Base-by-base conservation (phyloP, 2,329 filamentous ascomycete genomes). In the Raffaelea arxii region DNA sequence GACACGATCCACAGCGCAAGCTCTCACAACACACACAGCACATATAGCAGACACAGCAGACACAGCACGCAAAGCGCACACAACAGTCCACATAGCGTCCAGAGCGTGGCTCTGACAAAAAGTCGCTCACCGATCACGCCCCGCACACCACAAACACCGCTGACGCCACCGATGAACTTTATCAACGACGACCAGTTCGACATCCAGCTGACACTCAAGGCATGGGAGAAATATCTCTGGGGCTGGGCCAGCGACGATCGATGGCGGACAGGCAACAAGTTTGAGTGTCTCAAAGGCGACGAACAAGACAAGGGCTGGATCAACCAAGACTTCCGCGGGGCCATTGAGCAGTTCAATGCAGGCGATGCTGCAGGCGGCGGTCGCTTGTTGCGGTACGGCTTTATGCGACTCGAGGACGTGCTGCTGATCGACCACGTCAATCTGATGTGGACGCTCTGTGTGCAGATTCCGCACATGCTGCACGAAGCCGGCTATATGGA, bases 381-480 rank as follows among this genome's bases (percentile, higher is more conserved):
- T 14, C 25, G 41, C 18, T 30, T 43, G n/a, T 22, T 43, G 24
- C 41, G 41, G 12, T 43, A 43, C 19, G 41, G 41, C 25, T 43
- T 43, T 22, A 32, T 43, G 25, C 25, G 41, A 4, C 41, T 43
- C 19, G 41, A 43, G 4, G 41, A 43, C 25, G 41, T 36, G 18
- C n/a, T 43, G 18, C 18, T 21, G 6, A 30, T 22, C 25, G 41
- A 43, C 27, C 41, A 43, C 32, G 41, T 43, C 41, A 30, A 43
- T 25, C 36, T 25, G 14, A 25, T 43, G 41, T 43, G 41, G 41
- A 22, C 36, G 5, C 36, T n/a, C 41, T 43, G 25, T 30, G 32
- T 43, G 21, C 41, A 43, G 41, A 36, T 43, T 11, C 41, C 41
- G 27, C 41, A 43, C 27, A 43, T 43, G 21, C 58, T 43, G 19